Percentiles rank a stretch among this genome's conserved stretches.
These are phyloP conservation scores for Tricholoma furcatifolium DNA, from an alignment of 768 basidiomycete genomes.

Conservation along the genomic window DNA sequence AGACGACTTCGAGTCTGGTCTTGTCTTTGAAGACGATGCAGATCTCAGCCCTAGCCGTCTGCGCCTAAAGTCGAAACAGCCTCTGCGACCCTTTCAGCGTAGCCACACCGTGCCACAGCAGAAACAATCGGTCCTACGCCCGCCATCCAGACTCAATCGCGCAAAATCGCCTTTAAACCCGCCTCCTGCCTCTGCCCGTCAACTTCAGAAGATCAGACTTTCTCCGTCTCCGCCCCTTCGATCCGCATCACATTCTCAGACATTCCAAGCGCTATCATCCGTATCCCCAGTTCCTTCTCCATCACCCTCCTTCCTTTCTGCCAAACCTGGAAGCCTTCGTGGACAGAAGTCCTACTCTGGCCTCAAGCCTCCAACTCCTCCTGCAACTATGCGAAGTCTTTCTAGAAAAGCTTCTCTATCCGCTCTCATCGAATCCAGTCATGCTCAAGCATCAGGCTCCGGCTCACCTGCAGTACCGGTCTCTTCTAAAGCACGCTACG, in stretches of 20 bases:
- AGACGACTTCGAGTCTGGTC: slow-evolving; percentile 84
- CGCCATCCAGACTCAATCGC: slow-evolving; percentile 64
- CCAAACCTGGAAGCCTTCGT: slow-evolving; percentile 74
- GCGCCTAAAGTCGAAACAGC: slow-evolving; percentile 46
- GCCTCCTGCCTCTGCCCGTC: slow-evolving; percentile 66
- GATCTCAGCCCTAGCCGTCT: slow-evolving; percentile 82
- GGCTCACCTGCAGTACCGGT: slow-evolving; percentile 37
- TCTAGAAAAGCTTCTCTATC: slow-evolving; percentile 79
- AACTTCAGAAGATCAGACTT: slow-evolving; percentile 63
- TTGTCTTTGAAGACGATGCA: slow-evolving; percentile 79
- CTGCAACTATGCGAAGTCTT: slow-evolving; percentile 60
- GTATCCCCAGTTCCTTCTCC: slow-evolving; percentile 46
- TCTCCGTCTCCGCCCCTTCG: slow-evolving; percentile 70
- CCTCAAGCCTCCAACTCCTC: slow-evolving; percentile 73
- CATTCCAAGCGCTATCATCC: slow-evolving; percentile 56
- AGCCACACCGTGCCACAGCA: slow-evolving; percentile 62
- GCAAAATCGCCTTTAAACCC: slow-evolving; percentile 74
- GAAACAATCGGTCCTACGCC: slow-evolving; percentile 50
- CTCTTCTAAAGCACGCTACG: slow-evolving; percentile 56
- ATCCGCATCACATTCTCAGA: slow-evolving; percentile 56
- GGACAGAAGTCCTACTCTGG: slow-evolving; percentile 85
- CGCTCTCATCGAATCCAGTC: slow-evolving; percentile 62
- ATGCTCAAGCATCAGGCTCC: slow-evolving; percentile 57
- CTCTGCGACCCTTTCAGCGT: slow-evolving; percentile 44
- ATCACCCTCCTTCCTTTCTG: slow-evolving; percentile 57